A percentile compares a stretch with the other conserved stretches of the same genome.
These are phyloP conservation scores for Linnemannia hyalina DNA, from an alignment of 192 early-diverging fungal genomes.

Conservation along the genomic window DNA sequence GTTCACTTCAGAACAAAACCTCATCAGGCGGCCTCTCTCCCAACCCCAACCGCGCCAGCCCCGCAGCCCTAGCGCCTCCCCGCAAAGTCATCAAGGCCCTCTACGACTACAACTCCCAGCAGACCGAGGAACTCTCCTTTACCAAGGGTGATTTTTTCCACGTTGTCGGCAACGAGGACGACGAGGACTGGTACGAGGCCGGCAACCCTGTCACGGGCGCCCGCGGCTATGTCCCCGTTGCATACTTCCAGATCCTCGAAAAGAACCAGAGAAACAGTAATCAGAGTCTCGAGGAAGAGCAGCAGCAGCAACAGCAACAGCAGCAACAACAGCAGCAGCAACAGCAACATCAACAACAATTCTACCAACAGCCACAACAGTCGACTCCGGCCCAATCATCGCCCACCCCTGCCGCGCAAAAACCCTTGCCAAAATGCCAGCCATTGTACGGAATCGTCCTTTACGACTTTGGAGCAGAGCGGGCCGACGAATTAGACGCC, in stretches of 20 bases:
- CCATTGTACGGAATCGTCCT: slow-evolving; percentile 79
- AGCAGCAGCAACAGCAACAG: slow-evolving; percentile 22
- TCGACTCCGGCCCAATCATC: not conserved
- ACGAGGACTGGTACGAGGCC: slow-evolving; percentile 80
- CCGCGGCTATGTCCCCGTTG: slow-evolving; percentile 78
- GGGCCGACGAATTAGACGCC: slow-evolving; percentile 79
- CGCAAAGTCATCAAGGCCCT: slow-evolving; percentile 82
- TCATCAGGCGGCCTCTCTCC: slow-evolving; percentile 44
- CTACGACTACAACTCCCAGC: slow-evolving; percentile 74
- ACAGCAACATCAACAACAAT: slow-evolving; percentile 9
- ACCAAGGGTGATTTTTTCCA: slow-evolving; percentile 84
- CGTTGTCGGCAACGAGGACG: slow-evolving; percentile 78
- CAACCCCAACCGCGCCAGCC: slow-evolving; percentile 16
- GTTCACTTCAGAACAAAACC: slow-evolving; percentile 46
- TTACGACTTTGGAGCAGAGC: slow-evolving; percentile 80
- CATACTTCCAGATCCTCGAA: slow-evolving; percentile 80
- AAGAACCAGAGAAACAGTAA: slow-evolving; percentile 63
- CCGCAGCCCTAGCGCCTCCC: slow-evolving; percentile 60
- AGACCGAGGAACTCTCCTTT: slow-evolving; percentile 76
- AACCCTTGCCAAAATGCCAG: slow-evolving; percentile 60
- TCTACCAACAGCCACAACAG: not conserved
- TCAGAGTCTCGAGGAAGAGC: slow-evolving; percentile 50
- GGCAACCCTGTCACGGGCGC: slow-evolving; percentile 79
- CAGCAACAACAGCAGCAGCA: slow-evolving; percentile 13
- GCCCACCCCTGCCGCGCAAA: slow-evolving; percentile 54